Evolutionary conservation across 805 yeast species (phyloP).

Genomic region (Starmera quercuum): DNA sequence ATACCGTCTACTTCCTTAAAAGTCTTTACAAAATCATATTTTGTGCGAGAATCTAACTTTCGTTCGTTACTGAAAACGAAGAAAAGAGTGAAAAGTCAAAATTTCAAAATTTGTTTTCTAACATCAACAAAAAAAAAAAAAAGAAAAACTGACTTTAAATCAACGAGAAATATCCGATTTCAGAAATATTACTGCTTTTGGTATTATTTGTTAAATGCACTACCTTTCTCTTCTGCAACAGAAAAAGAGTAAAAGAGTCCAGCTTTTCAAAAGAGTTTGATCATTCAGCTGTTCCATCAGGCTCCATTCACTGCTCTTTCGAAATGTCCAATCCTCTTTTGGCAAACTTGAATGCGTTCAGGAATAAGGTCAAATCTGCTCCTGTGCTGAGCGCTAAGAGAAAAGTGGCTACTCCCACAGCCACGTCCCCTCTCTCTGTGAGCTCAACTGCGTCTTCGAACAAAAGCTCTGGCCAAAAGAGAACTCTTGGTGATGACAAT

Average conservation of each 20-base stretch:
- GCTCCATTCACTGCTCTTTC: not conserved
- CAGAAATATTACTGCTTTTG: not conserved
- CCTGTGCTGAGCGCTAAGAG: conserved; percentile 39
- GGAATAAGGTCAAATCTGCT: conserved; percentile 49
- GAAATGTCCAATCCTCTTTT: conserved; percentile 31
- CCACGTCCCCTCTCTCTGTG: too few species aligned
- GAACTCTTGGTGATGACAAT: conserved; percentile 17
- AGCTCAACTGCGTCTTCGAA: conserved; percentile 6
- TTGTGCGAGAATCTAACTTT: not conserved
- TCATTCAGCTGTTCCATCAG: not conserved
- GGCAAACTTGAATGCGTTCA: conserved; percentile 60
- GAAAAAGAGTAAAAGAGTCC: not conserved
- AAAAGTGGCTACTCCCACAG: conserved; percentile 19
- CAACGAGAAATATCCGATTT: not conserved
- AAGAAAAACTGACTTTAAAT: not conserved
- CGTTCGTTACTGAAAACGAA: not conserved
- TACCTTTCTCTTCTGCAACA: not conserved
- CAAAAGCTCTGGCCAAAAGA: conserved; percentile 10
- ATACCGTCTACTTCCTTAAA: not conserved
- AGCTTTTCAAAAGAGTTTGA: not conserved
- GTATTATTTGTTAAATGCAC: not conserved
- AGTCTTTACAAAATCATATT: not conserved
- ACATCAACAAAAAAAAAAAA: not conserved
- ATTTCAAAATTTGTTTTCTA: not conserved
- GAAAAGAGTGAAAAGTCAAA: not conserved